phyloP scores from a whole-genome alignment of 495 filamentous ascomycete genomes.

The Jackrogersella multiformis region DNA sequence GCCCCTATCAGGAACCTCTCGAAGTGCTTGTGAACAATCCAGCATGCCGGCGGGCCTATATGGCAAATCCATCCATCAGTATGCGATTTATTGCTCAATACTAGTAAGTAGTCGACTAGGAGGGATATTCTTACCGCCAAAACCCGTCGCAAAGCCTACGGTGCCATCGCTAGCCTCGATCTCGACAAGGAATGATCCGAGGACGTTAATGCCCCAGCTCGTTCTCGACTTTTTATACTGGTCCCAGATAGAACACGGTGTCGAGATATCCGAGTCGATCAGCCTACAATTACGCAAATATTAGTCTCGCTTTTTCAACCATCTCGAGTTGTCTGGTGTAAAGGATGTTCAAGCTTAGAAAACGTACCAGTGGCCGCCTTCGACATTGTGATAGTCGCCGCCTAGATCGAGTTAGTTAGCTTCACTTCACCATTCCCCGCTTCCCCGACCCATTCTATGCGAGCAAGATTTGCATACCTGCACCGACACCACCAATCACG shows the following conservation, averaged over 20 bases:
- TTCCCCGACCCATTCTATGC: not conserved
- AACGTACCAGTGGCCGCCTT: constrained; percentile 82
- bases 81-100: not conserved
- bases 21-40: constrained; percentile 91
- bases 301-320: constrained; percentile 7
- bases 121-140: constrained; percentile 67
- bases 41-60: constrained; percentile 82
- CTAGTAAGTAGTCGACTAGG: not conserved
- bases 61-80: not conserved
- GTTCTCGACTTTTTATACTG: constrained; percentile 86
- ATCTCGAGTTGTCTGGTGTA: not conserved
- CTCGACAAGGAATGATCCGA: constrained; percentile 94
- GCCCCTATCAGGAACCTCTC: constrained; percentile 88
- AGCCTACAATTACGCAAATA: constrained; percentile 59
- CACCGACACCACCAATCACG: constrained; percentile 85
- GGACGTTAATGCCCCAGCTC: constrained; percentile 94
- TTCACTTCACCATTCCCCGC: constrained; percentile 14
- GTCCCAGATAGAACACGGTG: constrained; percentile 88
- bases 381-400: constrained; percentile 95
- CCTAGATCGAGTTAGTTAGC: constrained; percentile 46
- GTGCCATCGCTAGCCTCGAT: constrained; percentile 88
- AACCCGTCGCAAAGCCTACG: constrained; percentile 91
- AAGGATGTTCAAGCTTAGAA: not conserved
- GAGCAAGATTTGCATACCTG: constrained; percentile 55
- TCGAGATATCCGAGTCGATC: constrained; percentile 89